Base-by-base conservation (phyloP, 129 eudicot species). In the Solidago caesia region DNA sequence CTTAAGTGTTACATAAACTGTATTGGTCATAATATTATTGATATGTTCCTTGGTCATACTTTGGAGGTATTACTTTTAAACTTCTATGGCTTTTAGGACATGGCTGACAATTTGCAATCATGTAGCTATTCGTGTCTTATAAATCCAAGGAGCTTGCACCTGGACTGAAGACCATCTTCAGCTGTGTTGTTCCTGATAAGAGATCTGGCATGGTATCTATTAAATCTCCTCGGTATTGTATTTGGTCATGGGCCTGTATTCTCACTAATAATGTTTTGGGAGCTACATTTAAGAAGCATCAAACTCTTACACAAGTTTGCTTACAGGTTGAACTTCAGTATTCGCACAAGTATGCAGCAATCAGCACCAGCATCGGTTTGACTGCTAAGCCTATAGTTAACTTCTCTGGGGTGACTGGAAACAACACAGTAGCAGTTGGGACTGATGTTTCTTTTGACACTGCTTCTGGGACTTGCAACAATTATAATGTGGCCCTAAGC, bases 351-450 rank as follows among this genome's bases (percentile, higher is more conserved):
- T 75, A 90, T 76, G 96, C 96, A 29, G 93, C 91, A 49, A 85
- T 90, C 73, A 83, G 88, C 70, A 88, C 92, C 67, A 90, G 96
- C 82, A 83, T 93, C 15, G 97, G 98, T 39, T 83, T 93, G 71
- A 86, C 96, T 46, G 96, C 98, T 33, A 85, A 74, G 65, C 98
- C 98, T 60, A 85, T 85, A 68, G 89, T 93, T 79, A 88, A 90
- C 87, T 90, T 93, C 77, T 85, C 98, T 71, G 97, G 96, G 6
- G 96, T 93, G 51, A 86, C 85, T 12, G 98, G 98, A 44, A 90
- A 74, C 74, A 82, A 77, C 57, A 73, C 60, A 8, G 78, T 91
- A 25, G 76, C 96, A 73, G 64, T 93, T 46, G 98, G 98, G 47
- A 86, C 97, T 65, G 96, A 90, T 85, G 64, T 93, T 62, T 78